Base-by-base conservation (phyloP, 192 early-diverging fungal species). In the Dissophora globulifera region DNA sequence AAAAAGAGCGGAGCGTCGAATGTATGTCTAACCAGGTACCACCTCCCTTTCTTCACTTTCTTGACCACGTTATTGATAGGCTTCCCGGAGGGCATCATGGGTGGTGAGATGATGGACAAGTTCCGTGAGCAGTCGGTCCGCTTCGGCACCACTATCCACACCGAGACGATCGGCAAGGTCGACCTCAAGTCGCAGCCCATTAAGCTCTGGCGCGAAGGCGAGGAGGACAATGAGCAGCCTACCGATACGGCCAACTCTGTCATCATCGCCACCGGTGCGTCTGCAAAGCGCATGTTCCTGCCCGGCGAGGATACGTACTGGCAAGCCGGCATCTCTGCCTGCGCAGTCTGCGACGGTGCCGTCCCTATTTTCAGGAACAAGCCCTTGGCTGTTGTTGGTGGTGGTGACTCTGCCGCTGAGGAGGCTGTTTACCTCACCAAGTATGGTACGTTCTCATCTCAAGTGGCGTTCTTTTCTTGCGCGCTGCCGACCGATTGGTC, bases 281-380 rank as follows among this genome's bases (percentile, higher is more conserved):
- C 95, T n/a, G 97, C 97, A 54, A 96, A 94, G 84, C 87, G 97
- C 53, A 85, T 96, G 81, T 19, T 86, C 79, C 92, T 98, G 58
- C 84, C 87, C 32, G 96, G 96, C 57, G 96, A 98, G 72, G 96
- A 96, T 45, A 82, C 59, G 19, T 96, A 93, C 87, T 98, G 97
- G 97, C 95, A 99, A 81, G 91, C 91, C n/a, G 97, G 97, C 66
- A 99, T 99, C 82, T 96, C 94, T 56, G 97, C 97, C 7, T 99
- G 97, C 69, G 97, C 97, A 51, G 97, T 99, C 45, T 99, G 97
- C 83, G 97, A 99, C 79, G 97, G 96, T 67, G 95, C 96, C 46
- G 95, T 93, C 19, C 97, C 97, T 19, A 95, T 98, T 62, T 99
- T 98, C 89, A 89, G 94, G 66, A 93, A 96, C 78, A 95, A 96